These are phyloP conservation scores for Eimeria maxima DNA, from an alignment of 169 alveolate species.

Conservation along the genomic window DNA sequence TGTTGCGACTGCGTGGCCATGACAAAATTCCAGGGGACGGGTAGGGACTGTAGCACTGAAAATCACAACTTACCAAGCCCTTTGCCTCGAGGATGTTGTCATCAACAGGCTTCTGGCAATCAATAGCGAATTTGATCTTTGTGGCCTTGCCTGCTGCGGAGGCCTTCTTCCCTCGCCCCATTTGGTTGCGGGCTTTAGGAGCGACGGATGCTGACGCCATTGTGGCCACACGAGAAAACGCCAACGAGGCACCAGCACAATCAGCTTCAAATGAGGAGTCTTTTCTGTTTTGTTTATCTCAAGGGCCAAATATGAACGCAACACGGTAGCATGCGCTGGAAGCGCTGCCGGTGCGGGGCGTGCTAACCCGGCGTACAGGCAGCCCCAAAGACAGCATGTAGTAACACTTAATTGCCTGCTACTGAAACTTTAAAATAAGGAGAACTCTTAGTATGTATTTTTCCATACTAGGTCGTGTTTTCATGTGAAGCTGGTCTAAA, in stretches of 20 bases:
- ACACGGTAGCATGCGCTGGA: conserved; percentile 19
- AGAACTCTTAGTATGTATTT: background rate
- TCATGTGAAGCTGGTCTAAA: background rate
- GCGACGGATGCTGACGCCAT: conserved; percentile 75
- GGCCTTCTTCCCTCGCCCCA: conserved; percentile 82
- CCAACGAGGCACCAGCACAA: conserved; percentile 66
- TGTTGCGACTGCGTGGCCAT: background rate
- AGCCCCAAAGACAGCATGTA: conserved; percentile 7
- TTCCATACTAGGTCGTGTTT: background rate
- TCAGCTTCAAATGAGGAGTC: background rate
- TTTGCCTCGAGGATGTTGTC: conserved; percentile 86
- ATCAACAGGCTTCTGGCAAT: conserved; percentile 87
- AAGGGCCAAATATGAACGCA: background rate
- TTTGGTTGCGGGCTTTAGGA: conserved; percentile 75
- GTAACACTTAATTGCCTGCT: background rate
- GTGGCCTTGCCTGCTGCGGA: conserved; percentile 70
- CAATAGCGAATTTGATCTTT: conserved; percentile 83
- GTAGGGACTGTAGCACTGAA: background rate
- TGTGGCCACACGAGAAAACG: conserved; percentile 57
- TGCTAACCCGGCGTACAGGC: background rate
- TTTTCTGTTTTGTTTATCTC: background rate
- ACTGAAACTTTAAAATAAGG: background rate
- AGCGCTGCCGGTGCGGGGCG: conserved; percentile 52
- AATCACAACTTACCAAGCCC: conserved; percentile 79
- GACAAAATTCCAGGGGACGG: background rate